Evolutionary conservation across 139 green algal genomes (phyloP), one percentile per base, ranked within the genome.

Genomic region (Haematococcus sp.): DNA sequence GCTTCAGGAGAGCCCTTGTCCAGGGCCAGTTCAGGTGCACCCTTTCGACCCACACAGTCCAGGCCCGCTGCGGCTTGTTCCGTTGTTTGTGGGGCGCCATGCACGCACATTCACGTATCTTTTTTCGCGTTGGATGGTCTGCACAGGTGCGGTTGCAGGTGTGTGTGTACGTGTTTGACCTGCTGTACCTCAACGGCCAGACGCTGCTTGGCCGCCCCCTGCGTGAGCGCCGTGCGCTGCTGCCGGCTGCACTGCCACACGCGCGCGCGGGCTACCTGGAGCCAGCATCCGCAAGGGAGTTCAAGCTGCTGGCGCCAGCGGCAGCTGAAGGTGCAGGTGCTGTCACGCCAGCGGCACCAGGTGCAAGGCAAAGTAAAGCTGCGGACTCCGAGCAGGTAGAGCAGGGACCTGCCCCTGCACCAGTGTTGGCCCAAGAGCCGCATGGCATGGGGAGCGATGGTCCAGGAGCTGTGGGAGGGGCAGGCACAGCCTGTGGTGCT

Each of bases 81-180:
- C 17, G 23, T 27, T 23, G 46, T 55, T 55, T 55, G 46, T 55
- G 15, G 46, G 17, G 46, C 15, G 15, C 15, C 46, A 15, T 55
- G 15, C 15, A 23, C 15, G 46, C 46, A 27, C 54, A 11, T 61
- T 19, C 9, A 28, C 15, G 5, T 61, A 27, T 19, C 4, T 19
- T 28, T 61, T 7, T 27, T 61, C 17, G 54, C 4, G 4, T 61
- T 4, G 9, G n/a, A 19, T 61, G 54, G 17, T 61, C n/a, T 35
- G 27, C 58, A 31, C 61, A 68, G 61, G 70, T 81, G 43, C 59
- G 11, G 9, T 49, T 93, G 20, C 63, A 81, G 1, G 88, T 98
- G 52, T 96, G 91, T 70, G 81, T 97, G 23, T 98, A 96, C 76
- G 87, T 86, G 31, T 98, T 98, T 78, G 94, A 98, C 82, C 44